Base-by-base conservation (phyloP, 73 alveolate genomes). In the Stentor coeruleus region DNA sequence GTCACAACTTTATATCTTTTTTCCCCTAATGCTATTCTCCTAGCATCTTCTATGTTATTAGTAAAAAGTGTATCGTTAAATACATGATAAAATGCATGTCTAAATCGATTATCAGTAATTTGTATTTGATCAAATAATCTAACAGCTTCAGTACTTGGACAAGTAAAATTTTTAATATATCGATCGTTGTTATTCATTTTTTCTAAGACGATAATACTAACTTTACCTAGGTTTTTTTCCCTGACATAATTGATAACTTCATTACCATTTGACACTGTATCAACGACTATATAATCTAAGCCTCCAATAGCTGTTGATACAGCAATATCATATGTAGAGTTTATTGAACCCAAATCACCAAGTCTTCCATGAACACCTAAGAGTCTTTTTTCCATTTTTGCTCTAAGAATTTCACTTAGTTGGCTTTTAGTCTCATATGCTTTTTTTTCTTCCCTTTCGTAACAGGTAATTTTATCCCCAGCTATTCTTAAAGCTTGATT, bases 311-410 rank as follows among this genome's bases (percentile, higher is more conserved):
- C 88, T 26, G 98, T 92, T 26, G 96, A 81, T 41, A 91, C 84
- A 2, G 98, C 98, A 15, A 83, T 42, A 82, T 94, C 98, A 91
- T 84, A 85, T 80, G 85, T 57, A 37, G 88, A 79, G 84, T 92
- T 92, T 58, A 94, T 94, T 74, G 84, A 76, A 20, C 96, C 98
- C 14, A 94, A 86, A 75, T 89, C 97, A 2, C 98, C 98, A 31
- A 94, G 74, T 31, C 99, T 84, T 2, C 99, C 99, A 49, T 84
- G 84, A 33, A 96, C 87, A 35, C 99, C 99, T 6, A 75, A 35
- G 39, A 96, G 79, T 76, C 79, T 74, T 3, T 97, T 97, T 38
- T 89, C 85, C 75, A 79, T 77, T 77, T 91, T 89, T 38, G 97
- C 98, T 35, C 75, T 82, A 26, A 91, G 28, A 36, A 94, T 83